These are phyloP conservation scores for Gossypium schwendimanii DNA, from an alignment of 441 rosid species.

Conservation along the genomic window DNA sequence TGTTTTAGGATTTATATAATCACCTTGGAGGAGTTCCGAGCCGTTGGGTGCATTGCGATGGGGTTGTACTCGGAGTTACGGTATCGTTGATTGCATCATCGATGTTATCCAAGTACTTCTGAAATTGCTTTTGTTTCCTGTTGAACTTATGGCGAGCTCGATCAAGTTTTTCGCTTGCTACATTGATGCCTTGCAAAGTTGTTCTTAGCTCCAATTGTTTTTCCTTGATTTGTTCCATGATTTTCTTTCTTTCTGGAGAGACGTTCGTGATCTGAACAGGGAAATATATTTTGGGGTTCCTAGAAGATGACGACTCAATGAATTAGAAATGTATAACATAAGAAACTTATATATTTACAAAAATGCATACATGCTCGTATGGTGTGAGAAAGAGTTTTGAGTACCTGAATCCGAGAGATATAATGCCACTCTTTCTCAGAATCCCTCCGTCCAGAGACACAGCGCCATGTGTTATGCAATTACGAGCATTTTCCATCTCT, in stretches of 20 bases:
- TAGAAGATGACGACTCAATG: neutral
- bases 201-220: neutral
- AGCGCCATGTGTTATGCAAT: conserved; percentile 31
- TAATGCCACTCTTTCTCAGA: conserved; percentile 31
- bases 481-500: conserved; percentile 33
- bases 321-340: neutral
- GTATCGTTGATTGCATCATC: neutral
- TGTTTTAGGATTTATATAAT: no score
- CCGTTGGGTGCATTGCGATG: neutral
- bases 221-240: conserved; percentile 1
- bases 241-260: neutral
- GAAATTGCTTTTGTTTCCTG: neutral
- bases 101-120: neutral
- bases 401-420: conserved; percentile 43
- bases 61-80: neutral
- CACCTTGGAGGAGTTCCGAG: neutral
- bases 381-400: neutral
- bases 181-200: neutral
- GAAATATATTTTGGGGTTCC: conserved; percentile 39
- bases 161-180: neutral
- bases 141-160: conserved; percentile 10
- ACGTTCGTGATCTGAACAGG: conserved; percentile 20
- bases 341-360: no score
- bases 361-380: no score
- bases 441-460: conserved; percentile 67